phyloP scores from a whole-genome alignment of 805 yeast genomes.

The Candida sakaeoensis region DNA sequence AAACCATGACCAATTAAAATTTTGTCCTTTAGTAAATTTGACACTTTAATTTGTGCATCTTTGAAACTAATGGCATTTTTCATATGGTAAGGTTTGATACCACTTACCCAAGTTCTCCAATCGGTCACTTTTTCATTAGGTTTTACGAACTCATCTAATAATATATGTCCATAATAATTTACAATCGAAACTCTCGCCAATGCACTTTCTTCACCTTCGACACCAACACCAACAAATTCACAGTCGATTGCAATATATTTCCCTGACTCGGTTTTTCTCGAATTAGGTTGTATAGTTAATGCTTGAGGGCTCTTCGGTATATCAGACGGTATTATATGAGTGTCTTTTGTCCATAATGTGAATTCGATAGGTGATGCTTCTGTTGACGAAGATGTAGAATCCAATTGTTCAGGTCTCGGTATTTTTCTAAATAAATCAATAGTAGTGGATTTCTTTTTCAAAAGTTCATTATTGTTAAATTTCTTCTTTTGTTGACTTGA shows the following conservation, averaged over 20 bases:
- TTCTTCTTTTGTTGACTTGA: slow-evolving; percentile 6
- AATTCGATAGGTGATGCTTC: slow-evolving; percentile 15
- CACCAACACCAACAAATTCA: slow-evolving; percentile 91
- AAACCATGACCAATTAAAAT: slow-evolving; percentile 84
- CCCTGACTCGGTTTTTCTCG: slow-evolving; percentile 50
- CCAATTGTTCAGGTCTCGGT: slow-evolving; percentile 4
- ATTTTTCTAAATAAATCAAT: slow-evolving; percentile 5
- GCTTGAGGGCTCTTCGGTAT: slow-evolving; percentile 4
- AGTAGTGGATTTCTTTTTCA: slow-evolving; percentile 1
- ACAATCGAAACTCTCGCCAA: slow-evolving; percentile 87
- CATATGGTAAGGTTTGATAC: slow-evolving; percentile 72
- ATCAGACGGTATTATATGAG: slow-evolving; percentile 16
- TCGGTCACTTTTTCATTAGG: slow-evolving; percentile 78
- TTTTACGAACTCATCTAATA: slow-evolving; percentile 70
- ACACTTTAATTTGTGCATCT: slow-evolving; percentile 58
- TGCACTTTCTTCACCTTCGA: slow-evolving; percentile 63
- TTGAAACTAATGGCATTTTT: slow-evolving; percentile 60
- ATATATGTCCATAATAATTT: slow-evolving; percentile 69
- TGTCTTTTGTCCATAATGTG: slow-evolving; percentile 24
- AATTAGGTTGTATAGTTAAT: background rate
- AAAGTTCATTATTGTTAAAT: no score
- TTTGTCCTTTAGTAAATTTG: slow-evolving; percentile 49
- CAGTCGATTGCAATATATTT: slow-evolving; percentile 83
- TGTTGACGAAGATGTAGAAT: background rate
- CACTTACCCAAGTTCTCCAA: slow-evolving; percentile 93